Base-by-base conservation (phyloP, 176 grass and related monocot genomes). In the Aegilops longissima region DNA sequence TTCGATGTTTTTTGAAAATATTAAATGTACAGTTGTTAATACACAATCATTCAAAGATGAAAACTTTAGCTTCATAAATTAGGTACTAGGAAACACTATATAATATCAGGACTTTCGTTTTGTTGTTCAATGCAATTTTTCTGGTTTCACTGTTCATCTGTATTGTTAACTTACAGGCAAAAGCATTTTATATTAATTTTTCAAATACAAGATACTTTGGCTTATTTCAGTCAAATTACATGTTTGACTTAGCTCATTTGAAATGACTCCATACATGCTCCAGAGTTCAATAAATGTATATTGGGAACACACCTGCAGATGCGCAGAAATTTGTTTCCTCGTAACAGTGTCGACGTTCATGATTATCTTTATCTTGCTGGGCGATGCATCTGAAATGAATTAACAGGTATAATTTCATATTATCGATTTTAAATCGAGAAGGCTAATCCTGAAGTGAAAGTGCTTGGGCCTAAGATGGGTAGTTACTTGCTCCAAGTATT, bases 401-500 rank as follows among this genome's bases (percentile, higher is more conserved):
- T 9, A 11, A 64, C 2, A 40, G 35, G 3, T 35, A 5, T 45
- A 62, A 12, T 25, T 45, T n/a, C 24, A 7, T 42, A 54, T 17
- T 54, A 83, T 45, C 9, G 2, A 51, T 84, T 40, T 27, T 29
- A 84, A 73, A 88, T 71, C 8, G 0, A 64, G 18, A 35, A 49
- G 29, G 6, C 45, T 38, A 10, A 49, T 64, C 18, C 6, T 65
- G 2, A 61, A 63, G 13, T 45, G 14, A 61, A 54, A 17, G 47
- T 47, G 47, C 9, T 9, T 62, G 39, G 9, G 25, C 59, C 6
- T 27, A 36, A 59, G 70, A 83, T 12, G 1, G 62, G 54, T 64
- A 27, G 36, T 9, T 30, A 90, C 89, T 77, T 68, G 74, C 76
- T 51, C 85, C 85, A 70, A 87, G 85, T 39, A 81, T 74, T 38